Evolutionary conservation across 2,329 filamentous ascomycete species (phyloP), one percentile per base, ranked within the genome.

Genomic region (Fusarium staphyleae): DNA sequence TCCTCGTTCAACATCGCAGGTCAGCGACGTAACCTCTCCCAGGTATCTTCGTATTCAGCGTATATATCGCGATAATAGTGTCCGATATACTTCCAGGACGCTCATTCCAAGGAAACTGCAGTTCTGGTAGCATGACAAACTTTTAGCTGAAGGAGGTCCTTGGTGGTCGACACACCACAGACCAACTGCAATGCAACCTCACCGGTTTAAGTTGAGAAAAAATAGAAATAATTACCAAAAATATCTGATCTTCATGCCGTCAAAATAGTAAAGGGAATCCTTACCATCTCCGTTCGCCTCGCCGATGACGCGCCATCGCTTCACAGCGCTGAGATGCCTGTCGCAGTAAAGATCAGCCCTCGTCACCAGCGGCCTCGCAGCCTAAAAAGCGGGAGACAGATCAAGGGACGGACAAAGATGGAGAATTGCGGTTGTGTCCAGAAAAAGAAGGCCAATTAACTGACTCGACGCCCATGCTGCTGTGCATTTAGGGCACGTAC

Each of bases 201-300:
- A 24, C 35, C 37, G 41, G 47, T 16, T 13, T 44, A 34, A 43
- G 30, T 34, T 26, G 26, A 44, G 39, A 47, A 40, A 62, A 55
- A 59, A 61, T 62, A 61, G 58, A 41, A 61, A 29, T 51, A 59
- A 61, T 32, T 51, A 59, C 58, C 53, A 62, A 61, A 61, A 61
- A 61, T 35, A 42, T 13, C 24, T 22, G 45, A 58, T 51, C 18
- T 49, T 16, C 33, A 15, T 41, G 7, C 35, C 47, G 34, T 57
- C 43, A 54, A 24, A 22, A 7, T 7, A 22, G 22, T 7, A 4
- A 4, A 24, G 6, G 19, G 19, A 22, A 7, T 62, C 48, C 41
- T 58, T 45, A 43, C 19, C 29, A 28, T 41, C 44, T 44, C 44
- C 29, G 14, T 29, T 42, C 30, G 45, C 43, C 34, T 58, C 57